Percentiles rank a stretch among this genome's conserved stretches.
These are phyloP conservation scores for Urtica urens DNA, from an alignment of 306 rosid genomes.

Conservation along the genomic window DNA sequence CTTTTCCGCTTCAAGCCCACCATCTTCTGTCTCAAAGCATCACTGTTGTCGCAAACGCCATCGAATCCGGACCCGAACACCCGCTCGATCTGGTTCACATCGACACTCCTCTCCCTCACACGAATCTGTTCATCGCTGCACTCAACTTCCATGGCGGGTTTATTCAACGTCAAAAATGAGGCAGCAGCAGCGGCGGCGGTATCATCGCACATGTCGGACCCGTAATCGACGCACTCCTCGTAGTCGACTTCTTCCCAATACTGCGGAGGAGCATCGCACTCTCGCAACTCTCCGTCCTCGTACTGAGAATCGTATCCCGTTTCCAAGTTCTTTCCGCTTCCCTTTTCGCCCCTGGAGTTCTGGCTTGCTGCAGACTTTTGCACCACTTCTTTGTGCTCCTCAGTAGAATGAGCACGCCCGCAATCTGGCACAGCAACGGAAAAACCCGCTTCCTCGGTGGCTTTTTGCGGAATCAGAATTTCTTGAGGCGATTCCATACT, in stretches of 20 bases:
- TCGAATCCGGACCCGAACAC: conserved; percentile 13
- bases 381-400: conserved; percentile 5
- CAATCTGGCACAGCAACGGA: too few relatives aligned
- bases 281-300: conserved; percentile 37
- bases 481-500: conserved; percentile 12
- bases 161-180: too few relatives aligned
- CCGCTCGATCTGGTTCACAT: conserved; percentile 11
- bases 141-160: neutral
- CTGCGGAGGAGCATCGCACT: conserved; percentile 19
- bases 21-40: conserved; percentile 14
- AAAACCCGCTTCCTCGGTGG: too few relatives aligned
- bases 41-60: conserved; percentile 6
- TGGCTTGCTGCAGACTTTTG: neutral
- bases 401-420: too few relatives aligned
- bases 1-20: conserved; percentile 18
- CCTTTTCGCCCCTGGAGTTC: neutral
- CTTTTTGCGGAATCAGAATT: neutral
- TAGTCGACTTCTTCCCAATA: conserved; percentile 14
- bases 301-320: conserved; percentile 28
- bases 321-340: neutral
- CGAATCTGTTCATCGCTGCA: conserved; percentile 12
- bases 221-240: conserved; percentile 29
- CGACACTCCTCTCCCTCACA: conserved; percentile 6
- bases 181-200: conserved; percentile 8
- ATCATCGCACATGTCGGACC: conserved; percentile 26